Percentiles rank a stretch among this genome's conserved stretches.
Evolutionary conservation across 2,329 filamentous ascomycete genomes (phyloP).

Genomic region (Cyphellophora europaea): DNA sequence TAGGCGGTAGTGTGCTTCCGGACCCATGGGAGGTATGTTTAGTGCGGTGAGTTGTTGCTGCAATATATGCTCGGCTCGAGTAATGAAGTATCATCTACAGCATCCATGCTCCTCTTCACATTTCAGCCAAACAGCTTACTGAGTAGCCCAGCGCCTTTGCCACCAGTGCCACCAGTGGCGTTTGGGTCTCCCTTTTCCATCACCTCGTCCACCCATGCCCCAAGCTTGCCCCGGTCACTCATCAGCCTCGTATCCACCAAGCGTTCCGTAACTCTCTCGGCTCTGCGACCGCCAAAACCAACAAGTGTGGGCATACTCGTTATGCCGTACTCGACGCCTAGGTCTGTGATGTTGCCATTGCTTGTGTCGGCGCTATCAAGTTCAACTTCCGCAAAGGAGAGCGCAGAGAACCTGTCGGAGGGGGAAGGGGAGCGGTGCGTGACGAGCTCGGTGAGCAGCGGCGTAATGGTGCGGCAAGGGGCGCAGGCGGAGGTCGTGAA

Average conservation of each 20-base stretch:
- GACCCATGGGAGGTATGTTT: too few relatives aligned
- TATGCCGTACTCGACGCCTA: constrained; percentile 18
- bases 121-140: not conserved
- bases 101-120: too few relatives aligned
- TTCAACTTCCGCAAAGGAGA: constrained; percentile 18
- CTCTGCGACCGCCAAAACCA: constrained; percentile 17
- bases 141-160: constrained; percentile 4
- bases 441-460: constrained; percentile 14
- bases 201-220: constrained; percentile 16
- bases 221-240: constrained; percentile 10
- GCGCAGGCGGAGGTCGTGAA: constrained; percentile 17
- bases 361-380: constrained; percentile 22
- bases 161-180: constrained; percentile 3
- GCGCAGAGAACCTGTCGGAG: constrained; percentile 10
- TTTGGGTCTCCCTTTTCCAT: constrained; percentile 18
- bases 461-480: constrained; percentile 17
- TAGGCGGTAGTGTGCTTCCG: too few relatives aligned
- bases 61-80: too few relatives aligned
- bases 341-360: constrained; percentile 17
- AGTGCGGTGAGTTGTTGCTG: too few relatives aligned
- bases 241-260: constrained; percentile 16
- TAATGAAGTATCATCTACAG: too few relatives aligned
- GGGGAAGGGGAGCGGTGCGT: constrained; percentile 9
- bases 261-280: constrained; percentile 16
- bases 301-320: constrained; percentile 18